Conservation (phyloP, 2,329 filamentous ascomycete species). For the Colletotrichum sansevieriae region DNA sequence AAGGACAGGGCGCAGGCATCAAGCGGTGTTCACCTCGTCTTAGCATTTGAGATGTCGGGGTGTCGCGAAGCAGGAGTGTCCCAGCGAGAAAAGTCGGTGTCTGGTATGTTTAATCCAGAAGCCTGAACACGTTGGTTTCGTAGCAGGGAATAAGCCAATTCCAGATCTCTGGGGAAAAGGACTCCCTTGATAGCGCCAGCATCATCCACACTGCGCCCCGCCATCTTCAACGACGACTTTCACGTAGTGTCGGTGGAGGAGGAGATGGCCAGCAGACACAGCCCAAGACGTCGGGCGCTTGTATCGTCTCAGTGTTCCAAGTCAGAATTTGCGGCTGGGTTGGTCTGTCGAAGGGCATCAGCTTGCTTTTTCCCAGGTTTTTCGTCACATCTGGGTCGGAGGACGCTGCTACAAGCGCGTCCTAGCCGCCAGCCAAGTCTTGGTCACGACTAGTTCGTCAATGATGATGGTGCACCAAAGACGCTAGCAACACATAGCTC, state of each 20-base stretch:
- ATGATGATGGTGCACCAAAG: conserved; percentile 13
- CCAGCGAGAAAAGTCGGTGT: conserved; percentile 37
- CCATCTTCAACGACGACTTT: conserved; percentile 18
- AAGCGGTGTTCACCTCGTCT: conserved; percentile 16
- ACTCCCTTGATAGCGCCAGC: conserved; percentile 17
- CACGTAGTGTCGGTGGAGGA: conserved; percentile 5
- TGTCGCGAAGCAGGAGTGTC: conserved; percentile 30
- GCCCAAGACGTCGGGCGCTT: neutral
- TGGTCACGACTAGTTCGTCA: conserved; percentile 16
- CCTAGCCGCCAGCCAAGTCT: conserved; percentile 14
- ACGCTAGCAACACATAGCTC: conserved; percentile 18
- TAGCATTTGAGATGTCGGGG: conserved; percentile 15
- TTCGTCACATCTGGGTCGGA: conserved; percentile 1
- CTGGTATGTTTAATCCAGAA: conserved; percentile 16
- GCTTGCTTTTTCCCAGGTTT: conserved; percentile 19
- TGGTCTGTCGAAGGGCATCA: conserved; percentile 11
- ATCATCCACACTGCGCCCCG: conserved; percentile 6
- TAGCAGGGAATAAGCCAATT: conserved; percentile 35
- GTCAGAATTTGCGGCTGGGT: neutral
- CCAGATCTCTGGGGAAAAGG: conserved; percentile 12
- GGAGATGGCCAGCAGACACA: conserved; percentile 3
- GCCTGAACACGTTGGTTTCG: conserved; percentile 32
- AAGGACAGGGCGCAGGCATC: conserved; percentile 19
- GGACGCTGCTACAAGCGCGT: neutral
- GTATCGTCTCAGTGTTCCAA: neutral